Percentiles rank a stretch among this genome's conserved stretches.
These are phyloP conservation scores for Bryoerythrophyllum caledonicum DNA, from an alignment of 225 moss, liverwort and hornwort genomes.

Conservation along the genomic window DNA sequence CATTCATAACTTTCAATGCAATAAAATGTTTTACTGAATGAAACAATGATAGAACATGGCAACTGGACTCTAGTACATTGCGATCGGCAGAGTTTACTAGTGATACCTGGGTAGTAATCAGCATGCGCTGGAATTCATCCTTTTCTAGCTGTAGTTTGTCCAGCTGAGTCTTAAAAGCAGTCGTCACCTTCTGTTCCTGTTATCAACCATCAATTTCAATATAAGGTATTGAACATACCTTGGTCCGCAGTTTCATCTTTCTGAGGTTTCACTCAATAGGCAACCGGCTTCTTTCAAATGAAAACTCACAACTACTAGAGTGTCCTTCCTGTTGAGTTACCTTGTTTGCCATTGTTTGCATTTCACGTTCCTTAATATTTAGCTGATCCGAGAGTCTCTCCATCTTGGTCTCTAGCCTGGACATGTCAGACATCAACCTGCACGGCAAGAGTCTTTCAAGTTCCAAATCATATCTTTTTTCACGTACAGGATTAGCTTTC, in stretches of 20 bases:
- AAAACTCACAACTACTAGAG: not conserved
- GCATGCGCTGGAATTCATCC: constrained; percentile 85
- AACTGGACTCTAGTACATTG: constrained; percentile 17
- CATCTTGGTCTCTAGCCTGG: constrained; percentile 84
- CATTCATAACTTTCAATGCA: not conserved
- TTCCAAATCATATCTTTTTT: not conserved
- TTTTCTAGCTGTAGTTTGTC: constrained; percentile 87
- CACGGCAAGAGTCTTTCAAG: constrained; percentile 20
- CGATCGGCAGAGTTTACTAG: constrained; percentile 5
- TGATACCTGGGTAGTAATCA: constrained; percentile 76
- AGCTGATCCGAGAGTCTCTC: constrained; percentile 79
- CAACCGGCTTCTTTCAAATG: constrained; percentile 12
- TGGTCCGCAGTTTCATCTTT: constrained; percentile 1
- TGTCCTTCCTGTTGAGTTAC: constrained; percentile 33
- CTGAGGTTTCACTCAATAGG: constrained; percentile 13
- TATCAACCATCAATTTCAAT: constrained; percentile 23
- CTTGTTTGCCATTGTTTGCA: constrained; percentile 81
- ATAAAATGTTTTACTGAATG: not conserved
- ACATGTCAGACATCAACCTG: constrained; percentile 92
- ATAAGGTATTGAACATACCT: constrained; percentile 14
- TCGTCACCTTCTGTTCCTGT: constrained; percentile 76
- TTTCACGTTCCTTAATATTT: constrained; percentile 81
- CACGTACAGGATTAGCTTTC: not conserved
- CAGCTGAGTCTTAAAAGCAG: constrained; percentile 74
- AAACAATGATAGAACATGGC: not conserved